Base-by-base conservation (phyloP, 257 asterid genomes). In the Fraxinus excelsior region DNA sequence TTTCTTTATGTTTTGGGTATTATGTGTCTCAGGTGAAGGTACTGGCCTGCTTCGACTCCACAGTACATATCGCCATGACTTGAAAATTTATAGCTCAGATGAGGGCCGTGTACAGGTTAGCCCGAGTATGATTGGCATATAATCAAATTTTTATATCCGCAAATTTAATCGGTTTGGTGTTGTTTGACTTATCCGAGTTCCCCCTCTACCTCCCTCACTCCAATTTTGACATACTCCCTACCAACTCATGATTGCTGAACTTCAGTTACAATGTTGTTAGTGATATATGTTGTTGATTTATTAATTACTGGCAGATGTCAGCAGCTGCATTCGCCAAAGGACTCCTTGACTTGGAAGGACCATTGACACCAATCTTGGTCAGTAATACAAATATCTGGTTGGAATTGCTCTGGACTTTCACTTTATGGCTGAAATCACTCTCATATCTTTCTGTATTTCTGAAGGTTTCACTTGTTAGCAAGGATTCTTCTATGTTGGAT, bases 251-350 rank as follows among this genome's bases (percentile, higher is more conserved):
- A 37, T 26, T 75, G 46, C 28, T 75, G 14, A 25, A 16, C 46
- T 46, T 5, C 42, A 44, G 49, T 73, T 62, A 76, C 67, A 28
- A 16, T 70, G 26, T 56, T 64, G 38, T 69, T 81, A 25, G 26
- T 81, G 74, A 46, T 76, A 74, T 56, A 46, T 73, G 38, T 71
- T 7, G 46, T 53, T 67, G 80, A 65, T 74, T 80, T 13, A 70
- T 44, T 26, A 7, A 74, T 66, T 21, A 16, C 71, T 75, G 35
- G 29, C 89, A 95, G 99, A 95, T 95, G 99, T 95, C 99, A 18
- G 99, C 98, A 70, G 98, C 99, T 82, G 99, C 99, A 79, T 95
- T 95, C 80, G 98, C 99, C 11, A 95, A 95, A 88, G 99, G 99
- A 44, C 98, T 95, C 68, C 94, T 95, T 29, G 99, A 95, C 82